These are phyloP conservation scores for Penicillium sp. DNA, from an alignment of 2,329 filamentous ascomycete genomes.

Conservation along the genomic window DNA sequence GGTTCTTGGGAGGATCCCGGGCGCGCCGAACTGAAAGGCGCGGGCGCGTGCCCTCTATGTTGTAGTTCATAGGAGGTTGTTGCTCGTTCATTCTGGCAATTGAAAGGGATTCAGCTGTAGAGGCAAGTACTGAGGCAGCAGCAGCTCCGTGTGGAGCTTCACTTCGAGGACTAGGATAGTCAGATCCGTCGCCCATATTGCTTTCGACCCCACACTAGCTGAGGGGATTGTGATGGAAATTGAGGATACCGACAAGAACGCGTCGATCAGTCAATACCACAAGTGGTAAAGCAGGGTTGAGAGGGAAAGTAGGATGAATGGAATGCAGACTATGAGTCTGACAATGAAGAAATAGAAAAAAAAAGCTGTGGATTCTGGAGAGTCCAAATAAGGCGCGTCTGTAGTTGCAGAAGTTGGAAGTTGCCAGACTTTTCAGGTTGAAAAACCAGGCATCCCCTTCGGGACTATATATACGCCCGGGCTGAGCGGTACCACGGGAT, in stretches of 20 bases:
- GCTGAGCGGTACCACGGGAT: background rate
- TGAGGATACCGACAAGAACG: slow-evolving; percentile 23
- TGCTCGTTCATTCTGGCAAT: slow-evolving; percentile 39
- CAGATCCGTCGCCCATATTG: slow-evolving; percentile 41
- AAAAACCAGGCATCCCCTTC: background rate
- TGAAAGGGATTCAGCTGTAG: slow-evolving; percentile 35
- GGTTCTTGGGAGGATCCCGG: slow-evolving; percentile 60
- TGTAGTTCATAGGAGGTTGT: slow-evolving; percentile 28
- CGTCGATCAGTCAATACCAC: slow-evolving; percentile 17
- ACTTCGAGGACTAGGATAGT: slow-evolving; percentile 46
- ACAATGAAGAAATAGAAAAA: background rate
- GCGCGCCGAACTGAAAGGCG: slow-evolving; percentile 44
- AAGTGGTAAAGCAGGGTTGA: background rate
- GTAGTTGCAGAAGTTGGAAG: background rate
- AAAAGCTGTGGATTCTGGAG: background rate
- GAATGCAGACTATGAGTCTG: background rate
- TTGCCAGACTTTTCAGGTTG: slow-evolving; percentile 3
- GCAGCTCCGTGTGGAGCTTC: slow-evolving; percentile 40
- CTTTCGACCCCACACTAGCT: slow-evolving; percentile 29
- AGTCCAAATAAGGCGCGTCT: background rate
- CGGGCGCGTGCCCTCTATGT: slow-evolving; percentile 36
- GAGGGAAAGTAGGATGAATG: background rate
- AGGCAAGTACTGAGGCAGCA: slow-evolving; percentile 33
- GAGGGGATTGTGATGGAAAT: slow-evolving; percentile 15
- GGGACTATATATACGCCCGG: background rate